These are phyloP conservation scores for Brasenia schreberi DNA, from an alignment of 164 flowering plant genomes.

Conservation along the genomic window DNA sequence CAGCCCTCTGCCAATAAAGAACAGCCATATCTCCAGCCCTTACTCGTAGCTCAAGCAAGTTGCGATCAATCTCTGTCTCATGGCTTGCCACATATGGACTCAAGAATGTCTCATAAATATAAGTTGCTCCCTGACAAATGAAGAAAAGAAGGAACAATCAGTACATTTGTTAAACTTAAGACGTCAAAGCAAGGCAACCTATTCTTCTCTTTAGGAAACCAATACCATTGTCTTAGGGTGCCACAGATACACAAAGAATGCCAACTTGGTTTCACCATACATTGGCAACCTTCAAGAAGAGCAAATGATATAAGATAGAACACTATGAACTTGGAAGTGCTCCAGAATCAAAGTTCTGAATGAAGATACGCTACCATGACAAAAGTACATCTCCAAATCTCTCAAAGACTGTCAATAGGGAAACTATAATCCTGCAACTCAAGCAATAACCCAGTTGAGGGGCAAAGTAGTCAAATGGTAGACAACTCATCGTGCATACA, in stretches of 20 bases:
- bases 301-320: not conserved
- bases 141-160: not conserved
- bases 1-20: slow-evolving; percentile 55
- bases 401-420: slow-evolving; percentile 63
- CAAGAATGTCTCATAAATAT: slow-evolving; percentile 79
- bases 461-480: not conserved
- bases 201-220: not conserved
- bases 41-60: slow-evolving; percentile 53
- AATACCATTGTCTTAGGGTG: slow-evolving; percentile 70
- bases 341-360: not conserved
- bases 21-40: slow-evolving; percentile 63
- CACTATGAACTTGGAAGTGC: not conserved
- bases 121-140: slow-evolving; percentile 58
- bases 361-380: slow-evolving; percentile 47
- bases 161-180: not conserved
- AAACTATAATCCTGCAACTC: slow-evolving; percentile 70
- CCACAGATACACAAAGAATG: slow-evolving; percentile 74
- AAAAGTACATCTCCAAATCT: slow-evolving; percentile 67
- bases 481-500: not conserved
- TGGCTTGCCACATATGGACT: slow-evolving; percentile 68
- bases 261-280: slow-evolving; percentile 89
- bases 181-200: not conserved
- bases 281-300: slow-evolving; percentile 65
- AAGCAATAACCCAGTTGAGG: not conserved
- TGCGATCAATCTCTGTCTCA: slow-evolving; percentile 78